Evolutionary conservation across 306 rosid species (phyloP).

Genomic region (Cucurbita ficifolia): DNA sequence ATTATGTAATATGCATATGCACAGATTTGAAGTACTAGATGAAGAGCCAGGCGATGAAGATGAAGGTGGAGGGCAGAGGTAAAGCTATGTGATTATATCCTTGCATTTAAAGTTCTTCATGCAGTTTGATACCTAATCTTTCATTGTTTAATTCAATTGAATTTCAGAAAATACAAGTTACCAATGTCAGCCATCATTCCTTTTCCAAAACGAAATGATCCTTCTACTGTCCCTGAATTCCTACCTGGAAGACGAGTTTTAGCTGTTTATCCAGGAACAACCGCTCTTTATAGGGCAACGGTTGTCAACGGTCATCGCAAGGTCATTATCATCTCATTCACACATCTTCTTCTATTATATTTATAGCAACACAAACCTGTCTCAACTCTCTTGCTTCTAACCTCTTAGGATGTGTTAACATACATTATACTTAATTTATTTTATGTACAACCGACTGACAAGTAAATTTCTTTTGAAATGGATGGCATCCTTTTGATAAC

Average conservation of each 20-base stretch:
- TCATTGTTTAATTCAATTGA: not conserved
- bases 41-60: conserved; percentile 98
- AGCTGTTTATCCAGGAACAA: conserved; percentile 97
- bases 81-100: not conserved
- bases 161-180: conserved; percentile 67
- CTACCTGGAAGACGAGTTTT: conserved; percentile 72
- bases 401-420: not conserved
- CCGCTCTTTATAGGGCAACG: conserved; percentile 95
- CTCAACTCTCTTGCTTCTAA: not conserved
- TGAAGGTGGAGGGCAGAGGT: conserved; percentile 76
- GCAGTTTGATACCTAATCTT: not conserved
- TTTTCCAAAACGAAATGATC: conserved; percentile 79
- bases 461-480: conserved; percentile 20
- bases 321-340: conserved; percentile 29
- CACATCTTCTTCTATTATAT: not conserved
- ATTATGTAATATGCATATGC: conserved; percentile 11
- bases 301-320: conserved; percentile 84
- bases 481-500: conserved; percentile 16
- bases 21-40: conserved; percentile 82
- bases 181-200: conserved; percentile 77
- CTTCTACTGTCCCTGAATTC: conserved; percentile 54
- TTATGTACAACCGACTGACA: conserved; percentile 22
- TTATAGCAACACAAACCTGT: not conserved
- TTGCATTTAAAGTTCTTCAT: not conserved
- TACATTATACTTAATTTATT: not conserved